Evolutionary conservation across 345 rosid species (phyloP), one percentile per base, ranked within the genome.

Genomic region (Hibiscus tridactylites): DNA sequence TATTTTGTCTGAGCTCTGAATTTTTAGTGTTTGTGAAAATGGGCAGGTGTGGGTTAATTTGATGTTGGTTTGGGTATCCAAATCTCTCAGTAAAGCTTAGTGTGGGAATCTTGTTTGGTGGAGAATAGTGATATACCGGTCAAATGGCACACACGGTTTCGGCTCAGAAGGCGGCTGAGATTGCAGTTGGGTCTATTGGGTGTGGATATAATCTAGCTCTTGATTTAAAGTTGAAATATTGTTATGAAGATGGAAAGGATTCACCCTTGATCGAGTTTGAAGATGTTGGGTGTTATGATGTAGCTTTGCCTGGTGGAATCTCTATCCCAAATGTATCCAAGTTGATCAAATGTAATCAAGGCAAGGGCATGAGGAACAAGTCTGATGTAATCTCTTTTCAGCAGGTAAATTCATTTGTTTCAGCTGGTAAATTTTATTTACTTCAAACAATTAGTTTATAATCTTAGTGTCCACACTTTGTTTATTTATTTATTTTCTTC

Each of bases 141-240:
- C 73, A 76, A 56, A 91, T 93, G 98, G 97, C 92, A 61, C 92
- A 77, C 75, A 80, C 84, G 82, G 81, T 81, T 71, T 75, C 93
- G 29, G 91, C 96, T 82, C 77, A 81, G 4, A 75, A 88, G 82
- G 99, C 99, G 63, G 97, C 99, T 65, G 86, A 87, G 84, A 78
- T 88, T 80, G 97, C 99, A 66, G 88, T 92, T 39, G 88, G 82
- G 19, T 86, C 96, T 1, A 90, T 95, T 35, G 99, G 99, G 15
- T 79, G 91, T 54, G 97, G 97, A 52, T 95, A 92, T 52, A 97
- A 95, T 79, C 62, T 92, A 52, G 86, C 97, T 28, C 61, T 70
- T 17, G 99, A 95, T 87, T 68, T 95, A 11, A 81, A 97, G 71
- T 84, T 95, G 68, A 95, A 86, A 74, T 89, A 79, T 74, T 88